Conservation (phyloP, 192 early-diverging fungal genomes). For the Mortierella claussenii region DNA sequence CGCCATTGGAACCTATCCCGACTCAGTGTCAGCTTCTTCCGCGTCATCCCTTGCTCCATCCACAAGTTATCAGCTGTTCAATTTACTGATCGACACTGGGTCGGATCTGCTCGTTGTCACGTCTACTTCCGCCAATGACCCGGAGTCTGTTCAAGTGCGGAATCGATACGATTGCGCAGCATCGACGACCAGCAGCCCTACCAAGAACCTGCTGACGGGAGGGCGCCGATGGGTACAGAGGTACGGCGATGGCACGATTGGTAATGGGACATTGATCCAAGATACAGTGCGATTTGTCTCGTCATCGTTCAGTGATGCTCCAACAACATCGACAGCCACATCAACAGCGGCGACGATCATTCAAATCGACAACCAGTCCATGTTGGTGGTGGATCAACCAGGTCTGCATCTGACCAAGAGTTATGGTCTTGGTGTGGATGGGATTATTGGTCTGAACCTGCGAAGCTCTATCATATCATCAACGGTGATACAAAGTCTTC, state of each 20-base stretch:
- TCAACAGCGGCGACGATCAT: neutral
- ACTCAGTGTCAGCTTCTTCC: neutral
- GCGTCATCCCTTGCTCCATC: neutral
- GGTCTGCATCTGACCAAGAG: slow-evolving; percentile 25
- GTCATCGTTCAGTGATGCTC: neutral
- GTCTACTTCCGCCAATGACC: slow-evolving; percentile 5
- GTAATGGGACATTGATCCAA: slow-evolving; percentile 31
- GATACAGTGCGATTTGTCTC: slow-evolving; percentile 32
- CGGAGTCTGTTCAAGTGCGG: slow-evolving; percentile 17
- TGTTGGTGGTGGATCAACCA: slow-evolving; percentile 30
- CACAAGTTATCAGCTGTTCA: slow-evolving; percentile 1
- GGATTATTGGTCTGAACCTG: slow-evolving; percentile 39
- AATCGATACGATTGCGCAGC: slow-evolving; percentile 20
- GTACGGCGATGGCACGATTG: slow-evolving; percentile 37
- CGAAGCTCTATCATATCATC: neutral
- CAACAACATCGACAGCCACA: no score
- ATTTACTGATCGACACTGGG: slow-evolving; percentile 41
- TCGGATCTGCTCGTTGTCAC: slow-evolving; percentile 37
- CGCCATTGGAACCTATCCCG: slow-evolving; percentile 25
- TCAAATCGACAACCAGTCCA: slow-evolving; percentile 11
- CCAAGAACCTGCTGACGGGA: slow-evolving; percentile 10
- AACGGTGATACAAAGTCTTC: slow-evolving; percentile 33
- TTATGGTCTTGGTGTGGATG: slow-evolving; percentile 29
- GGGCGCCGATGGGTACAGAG: slow-evolving; percentile 16
- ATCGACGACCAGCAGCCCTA: neutral